Evolutionary conservation across 306 rosid species (phyloP).

Genomic region (Malus domestica): ASM211411v1 NC_041805.1:21875001-21875500

Average conservation of each 20-base stretch:
- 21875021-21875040: background rate
- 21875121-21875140: background rate
- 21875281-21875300: background rate
- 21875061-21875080: background rate
- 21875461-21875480: slow-evolving; percentile 64
- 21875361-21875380: background rate
- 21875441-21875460: slow-evolving; percentile 64
- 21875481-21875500: slow-evolving; percentile 46
- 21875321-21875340: background rate
- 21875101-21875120: too few species aligned
- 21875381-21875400: background rate
- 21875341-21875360: background rate
- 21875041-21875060: too few species aligned
- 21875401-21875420: slow-evolving; percentile 74
- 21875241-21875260: background rate
- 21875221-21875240: background rate
- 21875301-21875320: slow-evolving; percentile 5
- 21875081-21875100: too few species aligned
- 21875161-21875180: too few species aligned
- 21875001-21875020: background rate
- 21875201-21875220: background rate
- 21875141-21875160: background rate
- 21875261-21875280: background rate
- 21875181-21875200: background rate
- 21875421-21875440: slow-evolving; percentile 89